Percentiles rank a stretch among this genome's conserved stretches.
Conservation (phyloP, 2,329 filamentous ascomycete species). For the Phoma herbarum region DNA sequence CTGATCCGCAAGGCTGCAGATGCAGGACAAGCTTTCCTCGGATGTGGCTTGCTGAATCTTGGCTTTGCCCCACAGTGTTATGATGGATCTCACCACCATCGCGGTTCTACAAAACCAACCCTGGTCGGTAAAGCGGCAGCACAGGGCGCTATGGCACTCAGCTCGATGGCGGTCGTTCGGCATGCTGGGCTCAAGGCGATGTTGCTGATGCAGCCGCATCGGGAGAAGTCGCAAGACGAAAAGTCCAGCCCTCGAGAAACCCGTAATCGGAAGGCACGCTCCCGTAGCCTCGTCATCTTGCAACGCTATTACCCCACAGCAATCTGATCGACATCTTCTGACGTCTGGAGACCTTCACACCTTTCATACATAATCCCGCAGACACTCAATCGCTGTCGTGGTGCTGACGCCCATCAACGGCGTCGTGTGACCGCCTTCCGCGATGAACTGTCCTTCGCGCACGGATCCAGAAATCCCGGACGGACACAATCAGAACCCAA, state of each 20-base stretch:
- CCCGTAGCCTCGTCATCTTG: conserved; percentile 16
- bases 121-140: background rate
- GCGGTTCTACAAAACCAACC: background rate
- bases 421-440: conserved; percentile 4
- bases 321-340: conserved; percentile 4
- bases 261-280: conserved; percentile 12
- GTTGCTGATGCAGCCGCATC: conserved; percentile 3
- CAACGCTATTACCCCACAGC: conserved; percentile 16
- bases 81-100: conserved; percentile 12
- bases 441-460: conserved; percentile 72
- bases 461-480: conserved; percentile 63
- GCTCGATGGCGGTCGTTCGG: background rate
- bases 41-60: conserved; percentile 16
- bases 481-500: conserved; percentile 70
- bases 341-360: background rate
- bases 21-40: conserved; percentile 13
- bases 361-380: background rate
- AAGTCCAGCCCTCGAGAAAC: conserved; percentile 5
- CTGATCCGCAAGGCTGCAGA: background rate
- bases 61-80: conserved; percentile 8
- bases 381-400: background rate
- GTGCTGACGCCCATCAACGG: background rate
- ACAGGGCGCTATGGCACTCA: background rate
- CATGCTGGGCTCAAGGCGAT: background rate
- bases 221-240: conserved; percentile 10